Evolutionary conservation across 208 protist genomes (phyloP), one percentile per base, ranked within the genome.

Genomic region (Blechomonas ayalai): DNA sequence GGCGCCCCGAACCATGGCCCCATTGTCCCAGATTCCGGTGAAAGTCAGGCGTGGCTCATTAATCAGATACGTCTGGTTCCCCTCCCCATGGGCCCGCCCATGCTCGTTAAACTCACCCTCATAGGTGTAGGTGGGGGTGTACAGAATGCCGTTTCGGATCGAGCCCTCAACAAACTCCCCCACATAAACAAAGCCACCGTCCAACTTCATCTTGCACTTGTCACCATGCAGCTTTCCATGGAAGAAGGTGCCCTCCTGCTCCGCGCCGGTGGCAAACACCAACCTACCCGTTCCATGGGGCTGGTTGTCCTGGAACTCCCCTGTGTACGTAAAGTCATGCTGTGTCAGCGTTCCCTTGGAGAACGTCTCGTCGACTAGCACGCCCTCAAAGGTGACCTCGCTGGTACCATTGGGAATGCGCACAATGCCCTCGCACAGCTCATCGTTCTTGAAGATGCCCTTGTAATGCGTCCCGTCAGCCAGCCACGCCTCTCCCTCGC

Each of bases 61-160:
- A 29, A 70, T 79, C 27, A 95, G 60, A 46, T 92, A 90, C n/a
- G 81, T 91, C 44, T 91, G 78, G 16, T 63, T 75, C 0, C 87
- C 87, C 41, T 88, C 78, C n/a, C 87, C 87, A 36, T 91, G 80
- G 1, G 87, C 82, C 12, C 78, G 60, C 3, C 87, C 87, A 52
- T 92, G 74, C 40, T 79, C 73, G 61, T 89, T 91, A 51, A 95
- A 90, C 55, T 92, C 80, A 7, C 87, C 87, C 46, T 95, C 87
- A 42, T 95, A 95, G 24, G 75, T 90, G 74, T 91, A 95, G 10
- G 81, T 92, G 4, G 79, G 80, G 2, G 87, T 91, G 65, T 81
- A 91, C 26, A 94, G 69, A 19, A 75, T 85, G 24, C 89, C 89
- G 45, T 58, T 52, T n/a, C 57, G 62, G 19, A 96, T 77, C 26